Base-by-base conservation (phyloP, 768 basidiomycete species). In the Crassisporium funariophilum region DNA sequence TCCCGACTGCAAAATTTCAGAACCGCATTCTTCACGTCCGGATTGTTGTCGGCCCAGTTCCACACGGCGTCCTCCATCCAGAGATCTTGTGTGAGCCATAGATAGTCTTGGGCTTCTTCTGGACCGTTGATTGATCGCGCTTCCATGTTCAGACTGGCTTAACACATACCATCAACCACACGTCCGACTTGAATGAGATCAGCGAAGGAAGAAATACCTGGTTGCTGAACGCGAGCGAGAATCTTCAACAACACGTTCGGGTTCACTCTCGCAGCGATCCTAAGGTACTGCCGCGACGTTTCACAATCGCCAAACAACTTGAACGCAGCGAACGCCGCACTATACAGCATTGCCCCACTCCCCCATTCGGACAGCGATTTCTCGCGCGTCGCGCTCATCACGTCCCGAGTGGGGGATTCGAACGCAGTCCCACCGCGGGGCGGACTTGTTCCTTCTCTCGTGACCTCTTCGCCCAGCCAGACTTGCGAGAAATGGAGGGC, bases 101-200 rank as follows among this genome's bases (percentile, higher is more conserved):
- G 56, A 57, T 76, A 74, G 54, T 77, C 77, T 27, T 72, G 74
- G 15, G 74, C 75, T 17, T 71, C 71, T 50, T 75, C 75, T 0
- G 67, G 59, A 1, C 73, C 67, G 43, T 76, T 73, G 13, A 46
- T 6, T 7, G 40, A 9, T 41, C 62, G 61, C 52, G 69, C 50
- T 12, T 58, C 52, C 20, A 44, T 55, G 41, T 68, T 66, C 23
- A 70, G 57, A 13, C 55, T 53, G 2, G 52, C 69, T 74, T 50
- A 33, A 5, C 4, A 33, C 10, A 41, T 34, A n/a, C 11, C 12
- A 5, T 2, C 29, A 27, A 3, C 35, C 15, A 15, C n/a, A 13
- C 24, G 17, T 35, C 15, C 36, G 27, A 17, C 20, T 25, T 44
- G n/a, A 25, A 43, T 31, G 22, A 24, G 24, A 8, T 33, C 10